These are phyloP conservation scores for Globisporangium paddicum DNA, from an alignment of 352 stramenopile species.

Conservation along the genomic window DNA sequence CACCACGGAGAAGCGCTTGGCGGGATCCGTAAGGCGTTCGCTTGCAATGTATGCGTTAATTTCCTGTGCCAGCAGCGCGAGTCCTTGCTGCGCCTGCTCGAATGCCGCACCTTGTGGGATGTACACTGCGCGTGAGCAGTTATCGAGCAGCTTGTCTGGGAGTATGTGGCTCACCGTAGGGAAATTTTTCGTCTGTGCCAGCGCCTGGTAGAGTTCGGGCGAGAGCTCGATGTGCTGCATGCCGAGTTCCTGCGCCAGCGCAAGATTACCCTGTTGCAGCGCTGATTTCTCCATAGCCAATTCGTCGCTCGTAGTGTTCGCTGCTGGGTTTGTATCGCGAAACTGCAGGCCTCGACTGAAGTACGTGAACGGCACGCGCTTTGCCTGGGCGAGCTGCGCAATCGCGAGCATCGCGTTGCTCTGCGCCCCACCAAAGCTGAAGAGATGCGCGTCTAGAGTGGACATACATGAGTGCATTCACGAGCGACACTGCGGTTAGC, in stretches of 20 bases:
- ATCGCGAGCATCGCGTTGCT: constrained; percentile 87
- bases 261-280: constrained; percentile 37
- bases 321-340: neutral
- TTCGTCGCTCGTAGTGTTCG: neutral
- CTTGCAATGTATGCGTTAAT: constrained; percentile 56
- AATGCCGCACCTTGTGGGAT: constrained; percentile 76
- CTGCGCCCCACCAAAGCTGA: constrained; percentile 76
- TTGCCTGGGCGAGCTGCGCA: constrained; percentile 70
- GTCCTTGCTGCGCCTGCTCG: constrained; percentile 45
- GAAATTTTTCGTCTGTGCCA: constrained; percentile 46
- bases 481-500: neutral
- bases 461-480: neutral
- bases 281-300: too few relatives aligned
- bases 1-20: constrained; percentile 49
- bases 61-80: constrained; percentile 55
- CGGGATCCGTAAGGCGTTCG: constrained; percentile 3
- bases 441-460: constrained; percentile 36
- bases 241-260: constrained; percentile 33
- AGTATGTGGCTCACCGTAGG: neutral
- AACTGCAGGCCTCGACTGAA: constrained; percentile 50
- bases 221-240: constrained; percentile 66
- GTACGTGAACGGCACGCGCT: constrained; percentile 79
- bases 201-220: constrained; percentile 31
- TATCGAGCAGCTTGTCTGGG: neutral
- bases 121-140: constrained; percentile 18